Base-by-base conservation (phyloP, 441 rosid genomes). In the Jatropha multifida region DNA sequence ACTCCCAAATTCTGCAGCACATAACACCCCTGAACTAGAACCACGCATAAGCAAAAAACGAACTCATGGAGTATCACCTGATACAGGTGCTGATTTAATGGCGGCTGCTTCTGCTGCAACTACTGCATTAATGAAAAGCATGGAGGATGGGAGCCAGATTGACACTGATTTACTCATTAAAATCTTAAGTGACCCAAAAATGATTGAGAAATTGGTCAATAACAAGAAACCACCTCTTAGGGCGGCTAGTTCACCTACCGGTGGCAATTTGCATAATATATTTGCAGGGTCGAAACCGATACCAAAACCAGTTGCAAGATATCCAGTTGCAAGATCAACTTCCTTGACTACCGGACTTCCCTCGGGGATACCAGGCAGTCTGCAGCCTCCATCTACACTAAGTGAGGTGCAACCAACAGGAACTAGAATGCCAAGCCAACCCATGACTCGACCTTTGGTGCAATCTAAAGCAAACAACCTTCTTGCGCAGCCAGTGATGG, bases 161-260 rank as follows among this genome's bases (percentile, higher is more conserved):
- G 96, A 93, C 81, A 65, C 84, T n/a, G 83, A 84, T 62, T 83
- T 90, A 74, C 94, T 93, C 3, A 60, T 88, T 76, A 83, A 85
- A 75, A 76, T 93, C 82, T 84, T 91, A 18, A 80, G 74, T 32
- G 82, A 93, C 78, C 94, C 93, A 0, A 56, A 86, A 73, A 81
- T 84, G 78, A 71, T 90, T 15, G 82, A 81, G 77, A 68, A 85
- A 61, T 76, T 91, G 75, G 64, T 83, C 60, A 56, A 72, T 46
- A 75, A 74, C 59, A 5, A 7, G 41, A 68, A 27, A 44, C 69
- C 68, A 23, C 75, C 75, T 7, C 10, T 58, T 61, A 69, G 10
- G 42, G 23, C 59, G 48, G 55, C 68, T 20, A 64, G 55, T 74
- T 68, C 72, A 74, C 59, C 75, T 11, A 42, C 7, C 9, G 46